A percentile compares a stretch with the other conserved stretches of the same genome.
These are phyloP conservation scores for Pseudocercospora macadamiae DNA, from an alignment of 2,329 filamentous ascomycete genomes.

Conservation along the genomic window DNA sequence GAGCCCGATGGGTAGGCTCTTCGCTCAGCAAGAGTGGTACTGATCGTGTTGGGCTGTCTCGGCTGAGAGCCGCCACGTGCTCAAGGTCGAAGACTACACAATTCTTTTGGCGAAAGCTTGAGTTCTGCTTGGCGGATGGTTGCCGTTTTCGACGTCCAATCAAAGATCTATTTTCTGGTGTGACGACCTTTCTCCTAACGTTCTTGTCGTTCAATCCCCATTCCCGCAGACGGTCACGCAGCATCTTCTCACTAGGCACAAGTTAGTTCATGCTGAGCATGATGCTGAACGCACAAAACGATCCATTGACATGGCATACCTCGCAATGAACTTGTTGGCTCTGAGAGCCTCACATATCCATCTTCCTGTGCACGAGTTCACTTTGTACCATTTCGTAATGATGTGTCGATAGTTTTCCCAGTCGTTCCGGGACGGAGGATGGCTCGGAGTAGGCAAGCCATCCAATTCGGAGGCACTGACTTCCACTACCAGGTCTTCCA, in stretches of 20 bases:
- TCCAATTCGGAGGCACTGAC: neutral
- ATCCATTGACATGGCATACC: neutral
- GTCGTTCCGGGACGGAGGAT: neutral
- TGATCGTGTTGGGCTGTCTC: neutral
- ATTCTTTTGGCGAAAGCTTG: neutral
- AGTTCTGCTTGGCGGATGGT: neutral
- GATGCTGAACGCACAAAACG: neutral
- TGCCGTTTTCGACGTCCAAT: neutral
- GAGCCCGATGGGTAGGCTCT: neutral
- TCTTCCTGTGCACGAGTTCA: neutral
- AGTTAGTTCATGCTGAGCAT: neutral
- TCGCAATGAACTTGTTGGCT: neutral
- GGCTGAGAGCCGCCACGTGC: neutral
- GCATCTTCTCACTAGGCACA: neutral
- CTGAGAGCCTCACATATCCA: neutral
- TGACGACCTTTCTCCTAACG: neutral
- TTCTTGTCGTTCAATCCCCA: neutral
- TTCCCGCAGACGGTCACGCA: neutral
- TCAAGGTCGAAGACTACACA: neutral
- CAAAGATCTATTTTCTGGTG: neutral
- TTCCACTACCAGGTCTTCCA: neutral
- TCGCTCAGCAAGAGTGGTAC: neutral
- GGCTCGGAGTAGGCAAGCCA: neutral
- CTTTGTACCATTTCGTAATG: conserved; percentile 4
- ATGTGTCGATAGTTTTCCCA: neutral